A percentile compares a stretch with the other conserved stretches of the same genome.
These are phyloP conservation scores for Trichoderma harzianum DNA, from an alignment of 2,329 filamentous ascomycete genomes.

Conservation along the genomic window DNA sequence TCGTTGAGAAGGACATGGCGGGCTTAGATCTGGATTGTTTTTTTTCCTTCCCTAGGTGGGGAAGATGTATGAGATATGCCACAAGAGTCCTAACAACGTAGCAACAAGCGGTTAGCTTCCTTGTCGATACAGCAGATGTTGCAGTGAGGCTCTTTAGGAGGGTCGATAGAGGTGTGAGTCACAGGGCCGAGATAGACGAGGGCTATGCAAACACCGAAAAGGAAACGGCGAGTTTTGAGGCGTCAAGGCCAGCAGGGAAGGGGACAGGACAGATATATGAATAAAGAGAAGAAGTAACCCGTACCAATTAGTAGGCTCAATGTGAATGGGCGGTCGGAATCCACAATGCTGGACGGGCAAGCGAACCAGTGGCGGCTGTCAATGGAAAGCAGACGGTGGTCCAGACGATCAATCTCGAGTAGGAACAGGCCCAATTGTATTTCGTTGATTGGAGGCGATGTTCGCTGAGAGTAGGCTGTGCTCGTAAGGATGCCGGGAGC, in stretches of 20 bases:
- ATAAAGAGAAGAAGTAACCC: background rate
- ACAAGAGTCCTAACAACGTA: constrained; percentile 32
- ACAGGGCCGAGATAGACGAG: constrained; percentile 13
- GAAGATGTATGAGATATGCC: constrained; percentile 27
- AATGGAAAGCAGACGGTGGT: background rate
- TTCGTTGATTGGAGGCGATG: background rate
- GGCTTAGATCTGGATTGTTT: constrained; percentile 35
- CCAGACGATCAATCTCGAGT: background rate
- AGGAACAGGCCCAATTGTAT: background rate
- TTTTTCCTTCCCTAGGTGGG: constrained; percentile 27
- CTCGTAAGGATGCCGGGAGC: background rate
- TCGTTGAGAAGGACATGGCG: constrained; percentile 47
- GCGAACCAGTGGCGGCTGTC: background rate
- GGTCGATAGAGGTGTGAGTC: constrained; percentile 20
- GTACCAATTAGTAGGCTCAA: constrained; percentile 14
- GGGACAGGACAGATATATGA: constrained; percentile 14
- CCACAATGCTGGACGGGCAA: constrained; percentile 7
- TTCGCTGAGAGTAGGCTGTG: background rate
- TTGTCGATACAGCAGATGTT: constrained; percentile 20
- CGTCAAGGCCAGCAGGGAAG: constrained; percentile 7
- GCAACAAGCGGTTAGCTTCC: constrained; percentile 30
- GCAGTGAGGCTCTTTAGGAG: constrained; percentile 14
- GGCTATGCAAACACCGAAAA: constrained; percentile 18
- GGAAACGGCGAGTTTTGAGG: constrained; percentile 7
- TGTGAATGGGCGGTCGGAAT: background rate